Evolutionary conservation across 306 rosid species (phyloP), one percentile per base, ranked within the genome.

Genomic region (Sophora flavescens): DNA sequence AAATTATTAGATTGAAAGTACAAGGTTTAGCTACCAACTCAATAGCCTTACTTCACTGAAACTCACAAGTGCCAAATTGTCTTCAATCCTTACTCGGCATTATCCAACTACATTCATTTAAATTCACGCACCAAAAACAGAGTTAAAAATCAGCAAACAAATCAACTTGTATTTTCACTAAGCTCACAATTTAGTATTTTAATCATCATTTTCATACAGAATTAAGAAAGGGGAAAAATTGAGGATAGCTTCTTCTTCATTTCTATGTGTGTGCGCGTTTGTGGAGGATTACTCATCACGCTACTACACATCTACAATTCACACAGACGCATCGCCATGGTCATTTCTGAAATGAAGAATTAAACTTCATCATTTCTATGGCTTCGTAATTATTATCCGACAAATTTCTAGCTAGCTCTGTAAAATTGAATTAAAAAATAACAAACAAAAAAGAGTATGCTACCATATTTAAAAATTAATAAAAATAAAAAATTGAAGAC

Each of bases 321-420:
- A 67, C 33, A 15, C 33, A 26, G 12, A 32, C 39, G 14, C 33
- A 68, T 51, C 45, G 16, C 57, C 74, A 13, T 18, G 38, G 69
- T 63, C 63, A n/a, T 54, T 45, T 8, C 47, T 38, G 45, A 41
- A 67, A 38, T 62, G n/a, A 61, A 48, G 30, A 53, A 35, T 57
- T 57, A 33, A 69, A 48, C 42, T 78, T 45, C 0, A 73, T 32
- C 61, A 54, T 73, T 76, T 66, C 42, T 3, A 36, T 35, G 44
- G 28, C 78, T 60, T 51, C 68, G 17, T 10, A 73, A 51, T 30
- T 8, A 51, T 30, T 8, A 77, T 56, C 62, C 47, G 61, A 62
- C 14, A 62, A 45, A 81, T 69, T 81, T 59, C 45, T 30, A 83
- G 30, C 68, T 52, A 81, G 45, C 63, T 2, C 17, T 57, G 53